phyloP scores from a whole-genome alignment of 169 alveolate species.

The Theileria orientalis region DNA sequence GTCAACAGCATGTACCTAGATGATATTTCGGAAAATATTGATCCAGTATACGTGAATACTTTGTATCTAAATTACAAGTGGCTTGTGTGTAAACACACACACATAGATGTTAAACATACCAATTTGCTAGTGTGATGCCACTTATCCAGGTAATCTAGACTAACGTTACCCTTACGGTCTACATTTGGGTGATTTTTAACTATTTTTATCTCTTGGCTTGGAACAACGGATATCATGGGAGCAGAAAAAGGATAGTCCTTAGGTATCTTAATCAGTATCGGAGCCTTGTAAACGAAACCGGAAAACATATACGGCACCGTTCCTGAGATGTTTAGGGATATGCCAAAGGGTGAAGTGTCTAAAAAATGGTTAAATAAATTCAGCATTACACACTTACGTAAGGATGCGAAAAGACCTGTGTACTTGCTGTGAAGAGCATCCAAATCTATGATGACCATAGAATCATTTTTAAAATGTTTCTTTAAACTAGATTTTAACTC shows the following conservation, averaged over 20 bases:
- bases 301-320: slow-evolving; percentile 24
- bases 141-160: slow-evolving; percentile 20
- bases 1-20: slow-evolving; percentile 44
- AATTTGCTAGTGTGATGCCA: slow-evolving; percentile 39
- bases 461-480: slow-evolving; percentile 18
- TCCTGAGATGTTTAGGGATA: slow-evolving; percentile 33
- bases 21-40: background rate
- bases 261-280: slow-evolving; percentile 16
- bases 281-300: slow-evolving; percentile 22
- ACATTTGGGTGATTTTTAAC: slow-evolving; percentile 43
- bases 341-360: slow-evolving; percentile 16
- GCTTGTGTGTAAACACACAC: no score
- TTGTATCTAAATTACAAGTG: no score
- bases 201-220: slow-evolving; percentile 13
- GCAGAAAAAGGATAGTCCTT: slow-evolving; percentile 36
- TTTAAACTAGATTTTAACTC: background rate
- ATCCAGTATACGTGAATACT: background rate
- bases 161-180: slow-evolving; percentile 22
- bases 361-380: background rate
- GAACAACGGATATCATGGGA: slow-evolving; percentile 27
- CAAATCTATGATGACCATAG: slow-evolving; percentile 19
- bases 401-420: background rate
- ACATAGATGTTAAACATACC: slow-evolving; percentile 23
- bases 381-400: slow-evolving; percentile 8
- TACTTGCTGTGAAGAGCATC: slow-evolving; percentile 11